Base-by-base conservation (phyloP, 2,329 filamentous ascomycete genomes). In the Ceratocystiopsis minuta region DNA sequence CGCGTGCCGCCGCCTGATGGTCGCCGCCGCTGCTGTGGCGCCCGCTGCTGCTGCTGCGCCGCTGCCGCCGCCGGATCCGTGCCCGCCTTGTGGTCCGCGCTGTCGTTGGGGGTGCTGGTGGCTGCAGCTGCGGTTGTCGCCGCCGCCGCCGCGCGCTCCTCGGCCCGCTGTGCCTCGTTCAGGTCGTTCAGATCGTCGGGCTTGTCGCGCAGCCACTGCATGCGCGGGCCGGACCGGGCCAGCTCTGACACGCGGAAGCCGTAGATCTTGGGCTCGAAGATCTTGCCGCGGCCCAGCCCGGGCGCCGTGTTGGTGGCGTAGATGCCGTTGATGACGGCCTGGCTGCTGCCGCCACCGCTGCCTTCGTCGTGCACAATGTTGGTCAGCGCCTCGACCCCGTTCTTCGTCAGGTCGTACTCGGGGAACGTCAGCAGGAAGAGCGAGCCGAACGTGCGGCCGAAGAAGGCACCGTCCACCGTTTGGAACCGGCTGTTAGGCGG, bases 341-440 rank as follows among this genome's bases (percentile, higher is more conserved):
- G 49, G 32, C 38, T 40, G 16, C 40, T n/a, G 18, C 4, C 24
- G 16, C 37, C 34, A 34, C n/a, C 16, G 38, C 24, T 16, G 34
- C 37, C 38, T 35, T 28, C 34, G 42, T 39, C 43, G 43, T 46
- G 44, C 42, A 46, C n/a, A 49, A 51, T 34, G 49, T 51, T 52
- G 48, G 60, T 58, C 15, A 80, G 61, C n/a, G 70, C 63, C 39
- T 79, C 71, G 42, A 67, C 64, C 43, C 78, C 78, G 51, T 76
- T 75, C 54, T 80, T 78, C 31, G 78, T 78, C 45, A 96, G 75
- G 52, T 95, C 86, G 55, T 95, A 81, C 56, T 98, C 90, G 33
- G 90, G 88, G 60, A 96, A 98, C 34, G 88, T 98, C 67, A 98
- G 88, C 58, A 98, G 85, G 65, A 98, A 98, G 45, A 98, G 75